Conservation (phyloP, 169 alveolate genomes). For the Eimeria zaria region DNA sequence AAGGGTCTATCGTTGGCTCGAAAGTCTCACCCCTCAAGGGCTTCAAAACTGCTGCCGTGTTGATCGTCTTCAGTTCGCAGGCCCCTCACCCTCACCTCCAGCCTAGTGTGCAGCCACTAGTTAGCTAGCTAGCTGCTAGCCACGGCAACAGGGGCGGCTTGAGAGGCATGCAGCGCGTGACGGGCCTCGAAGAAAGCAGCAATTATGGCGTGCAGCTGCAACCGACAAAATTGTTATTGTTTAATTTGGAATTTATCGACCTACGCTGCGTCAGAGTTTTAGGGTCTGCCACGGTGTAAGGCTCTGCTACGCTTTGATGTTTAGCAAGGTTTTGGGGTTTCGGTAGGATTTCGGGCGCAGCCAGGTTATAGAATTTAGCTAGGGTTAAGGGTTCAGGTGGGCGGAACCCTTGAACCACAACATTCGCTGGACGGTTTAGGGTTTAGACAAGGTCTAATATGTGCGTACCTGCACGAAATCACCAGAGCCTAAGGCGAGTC, state of each 20-base stretch:
- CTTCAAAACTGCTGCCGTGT: not conserved
- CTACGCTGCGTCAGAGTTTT: not conserved
- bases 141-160: not conserved
- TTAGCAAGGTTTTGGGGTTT: not conserved
- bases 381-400: not conserved
- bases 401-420: not conserved
- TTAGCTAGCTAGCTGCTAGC: slow-evolving; percentile 54
- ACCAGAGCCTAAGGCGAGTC: slow-evolving; percentile 64
- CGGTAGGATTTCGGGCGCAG: not conserved
- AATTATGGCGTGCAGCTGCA: slow-evolving; percentile 81
- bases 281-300: not conserved
- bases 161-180: slow-evolving; percentile 78
- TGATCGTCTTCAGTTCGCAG: not conserved
- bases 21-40: not conserved
- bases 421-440: not conserved
- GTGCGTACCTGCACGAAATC: slow-evolving; percentile 60
- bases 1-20: not conserved
- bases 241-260: slow-evolving; percentile 18
- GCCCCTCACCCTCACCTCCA: not conserved
- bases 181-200: slow-evolving; percentile 84
- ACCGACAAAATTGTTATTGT: slow-evolving; percentile 31
- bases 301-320: not conserved
- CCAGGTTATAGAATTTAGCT: not conserved
- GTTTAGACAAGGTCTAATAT: not conserved
- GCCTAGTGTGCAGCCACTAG: not conserved